Evolutionary conservation across 768 basidiomycete species (phyloP), one percentile per base, ranked within the genome.

Genomic region (Auricularia heimuer): DNA sequence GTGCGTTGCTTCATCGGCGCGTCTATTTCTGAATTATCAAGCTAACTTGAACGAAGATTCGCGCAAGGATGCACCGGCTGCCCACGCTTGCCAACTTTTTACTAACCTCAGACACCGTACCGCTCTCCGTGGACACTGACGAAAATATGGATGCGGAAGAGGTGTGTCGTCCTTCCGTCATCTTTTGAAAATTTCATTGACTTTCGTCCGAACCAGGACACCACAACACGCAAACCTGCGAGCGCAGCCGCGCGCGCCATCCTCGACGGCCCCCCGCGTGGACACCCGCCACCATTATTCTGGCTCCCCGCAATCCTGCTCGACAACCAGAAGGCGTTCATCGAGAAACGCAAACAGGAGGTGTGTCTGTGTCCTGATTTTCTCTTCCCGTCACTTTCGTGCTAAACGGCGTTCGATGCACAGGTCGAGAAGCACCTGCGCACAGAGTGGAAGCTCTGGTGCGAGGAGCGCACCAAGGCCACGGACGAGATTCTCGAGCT

Each of bases 71-170:
- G 84, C 54, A 83, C 80, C 84, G 88, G 64, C 78, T 89, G n/a
- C 89, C 90, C 3, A 71, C 88, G 21, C 77, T 92, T 47, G 82
- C 88, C 67, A 86, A 89, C 73, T 93, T 88, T 78, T 76, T 93
- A 66, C 76, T 83, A 67, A 92, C 90, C 37, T 87, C 87, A 68
- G 90, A 92, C 74, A 75, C 75, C 64, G 83, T 91, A 65, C 56
- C 56, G 56, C 29, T 33, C 24, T 14, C 14, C 18, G 34, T 34
- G 1, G 14, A 82, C 37, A 61, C 73, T 11, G 71, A 76, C 61
- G 74, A 76, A 34, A 70, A 70, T 42, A 62, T 54, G 66, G 34
- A 69, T 77, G 24, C 66, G 71, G 21, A 70, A 74, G 16, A 63
- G 72, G 36, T 68, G 12, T 0, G 39, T 0, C 39, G 12, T 42